A percentile compares a stretch with the other conserved stretches of the same genome.
These are phyloP conservation scores for Rasamsonia emersonii DNA, from an alignment of 2,329 filamentous ascomycete genomes.

Conservation along the genomic window DNA sequence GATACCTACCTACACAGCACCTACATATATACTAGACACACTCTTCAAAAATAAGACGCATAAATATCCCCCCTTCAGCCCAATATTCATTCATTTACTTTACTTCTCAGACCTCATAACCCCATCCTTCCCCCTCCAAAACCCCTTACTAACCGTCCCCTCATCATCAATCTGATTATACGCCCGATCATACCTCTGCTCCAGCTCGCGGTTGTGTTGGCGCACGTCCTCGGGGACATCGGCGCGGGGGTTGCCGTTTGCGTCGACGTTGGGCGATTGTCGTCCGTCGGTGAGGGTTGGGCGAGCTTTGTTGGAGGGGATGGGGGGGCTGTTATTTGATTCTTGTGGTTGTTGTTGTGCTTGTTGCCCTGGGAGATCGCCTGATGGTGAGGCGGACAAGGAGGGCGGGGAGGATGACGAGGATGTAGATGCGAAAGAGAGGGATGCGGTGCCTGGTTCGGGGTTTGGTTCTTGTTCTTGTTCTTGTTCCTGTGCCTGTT, in stretches of 20 bases:
- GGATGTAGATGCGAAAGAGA: slow-evolving; percentile 25
- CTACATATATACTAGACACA: too few species aligned
- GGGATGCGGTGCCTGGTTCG: slow-evolving; percentile 6
- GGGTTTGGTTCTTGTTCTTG: background rate
- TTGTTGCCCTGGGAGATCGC: too few species aligned
- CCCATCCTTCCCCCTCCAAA: slow-evolving; percentile 8
- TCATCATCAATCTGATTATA: slow-evolving; percentile 23
- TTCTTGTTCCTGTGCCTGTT: slow-evolving; percentile 2
- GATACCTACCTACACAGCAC: too few species aligned
- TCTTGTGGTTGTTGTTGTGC: background rate
- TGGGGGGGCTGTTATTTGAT: slow-evolving; percentile 9
- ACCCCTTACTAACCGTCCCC: slow-evolving; percentile 15
- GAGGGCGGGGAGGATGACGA: slow-evolving; percentile 24
- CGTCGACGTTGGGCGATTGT: slow-evolving; percentile 22
- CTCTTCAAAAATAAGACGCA: too few species aligned
- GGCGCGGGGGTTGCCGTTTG: slow-evolving; percentile 15
- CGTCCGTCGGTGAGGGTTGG: slow-evolving; percentile 24
- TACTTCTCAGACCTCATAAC: too few species aligned
- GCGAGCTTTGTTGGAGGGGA: slow-evolving; percentile 25
- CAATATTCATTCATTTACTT: too few species aligned
- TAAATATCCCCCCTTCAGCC: too few species aligned
- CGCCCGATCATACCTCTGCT: slow-evolving; percentile 23
- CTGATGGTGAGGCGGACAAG: too few species aligned
- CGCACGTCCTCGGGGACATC: slow-evolving; percentile 28
- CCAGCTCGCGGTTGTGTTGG: slow-evolving; percentile 25